These are phyloP conservation scores for Lizonia empirigonia DNA, from an alignment of 2,329 filamentous ascomycete species.

Conservation along the genomic window DNA sequence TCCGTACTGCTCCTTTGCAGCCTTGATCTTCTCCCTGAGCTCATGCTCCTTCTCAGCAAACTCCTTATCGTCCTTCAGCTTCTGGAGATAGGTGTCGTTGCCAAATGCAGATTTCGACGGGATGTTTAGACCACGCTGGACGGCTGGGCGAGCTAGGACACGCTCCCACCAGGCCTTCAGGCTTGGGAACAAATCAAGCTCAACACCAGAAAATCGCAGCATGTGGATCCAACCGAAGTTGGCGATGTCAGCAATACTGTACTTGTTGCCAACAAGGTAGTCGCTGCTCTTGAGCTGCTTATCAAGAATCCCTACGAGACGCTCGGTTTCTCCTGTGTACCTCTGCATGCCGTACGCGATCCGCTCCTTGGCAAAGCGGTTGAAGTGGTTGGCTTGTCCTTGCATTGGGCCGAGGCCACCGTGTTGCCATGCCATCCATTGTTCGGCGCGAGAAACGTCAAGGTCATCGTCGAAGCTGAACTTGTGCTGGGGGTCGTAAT, in stretches of 20 bases:
- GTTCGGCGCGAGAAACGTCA: slow-evolving; percentile 57
- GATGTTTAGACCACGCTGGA: slow-evolving; percentile 48
- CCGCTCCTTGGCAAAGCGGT: slow-evolving; percentile 51
- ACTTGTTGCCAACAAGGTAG: slow-evolving; percentile 55
- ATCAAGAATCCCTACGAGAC: slow-evolving; percentile 54
- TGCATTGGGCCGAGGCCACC: slow-evolving; percentile 53
- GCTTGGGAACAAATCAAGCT: slow-evolving; percentile 51
- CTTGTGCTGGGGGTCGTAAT: slow-evolving; percentile 55
- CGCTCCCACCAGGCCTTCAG: slow-evolving; percentile 54
- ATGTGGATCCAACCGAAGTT: slow-evolving; percentile 54
- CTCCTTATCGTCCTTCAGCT: slow-evolving; percentile 55
- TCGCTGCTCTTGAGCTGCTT: slow-evolving; percentile 49
- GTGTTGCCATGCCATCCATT: slow-evolving; percentile 68
- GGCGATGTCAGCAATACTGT: slow-evolving; percentile 55
- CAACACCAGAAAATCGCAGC: slow-evolving; percentile 49
- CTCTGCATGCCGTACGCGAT: slow-evolving; percentile 54
- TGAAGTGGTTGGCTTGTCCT: slow-evolving; percentile 50
- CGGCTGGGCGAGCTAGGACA: slow-evolving; percentile 50
- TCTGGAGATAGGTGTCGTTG: slow-evolving; percentile 52
- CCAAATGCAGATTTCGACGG: slow-evolving; percentile 47
- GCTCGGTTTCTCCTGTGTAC: slow-evolving; percentile 56
- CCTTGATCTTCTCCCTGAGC: slow-evolving; percentile 44
- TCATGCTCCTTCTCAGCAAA: slow-evolving; percentile 54
- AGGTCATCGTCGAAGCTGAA: slow-evolving; percentile 55
- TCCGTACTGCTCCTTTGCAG: slow-evolving; percentile 54